phyloP scores from a whole-genome alignment of 2,329 filamentous ascomycete genomes.

The Emergomyces orientalis region DNA sequence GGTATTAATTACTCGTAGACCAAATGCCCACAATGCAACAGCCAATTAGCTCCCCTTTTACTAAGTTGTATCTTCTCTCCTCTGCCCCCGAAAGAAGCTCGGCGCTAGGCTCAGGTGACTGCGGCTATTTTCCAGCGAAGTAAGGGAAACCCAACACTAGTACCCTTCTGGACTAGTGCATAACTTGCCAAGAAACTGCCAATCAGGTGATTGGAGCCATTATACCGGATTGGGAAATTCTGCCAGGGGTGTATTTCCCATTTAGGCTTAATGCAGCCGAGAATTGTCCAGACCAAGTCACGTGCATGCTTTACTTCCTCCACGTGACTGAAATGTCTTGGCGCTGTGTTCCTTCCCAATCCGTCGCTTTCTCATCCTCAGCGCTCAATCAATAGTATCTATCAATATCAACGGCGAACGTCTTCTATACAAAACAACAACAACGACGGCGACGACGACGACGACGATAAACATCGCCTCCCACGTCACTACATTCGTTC shows the following conservation, averaged over 20 bases:
- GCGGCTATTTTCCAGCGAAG: background rate
- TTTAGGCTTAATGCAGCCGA: background rate
- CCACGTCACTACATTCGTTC: background rate
- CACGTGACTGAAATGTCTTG: background rate
- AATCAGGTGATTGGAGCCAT: background rate
- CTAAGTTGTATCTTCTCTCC: no score
- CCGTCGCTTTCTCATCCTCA: no score
- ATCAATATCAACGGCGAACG: background rate
- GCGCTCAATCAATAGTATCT: background rate
- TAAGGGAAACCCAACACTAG: background rate
- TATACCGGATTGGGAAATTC: background rate
- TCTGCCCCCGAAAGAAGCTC: no score
- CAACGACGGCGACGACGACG: no score
- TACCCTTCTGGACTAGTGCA: background rate
- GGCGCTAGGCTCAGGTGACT: background rate
- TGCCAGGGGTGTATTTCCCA: background rate
- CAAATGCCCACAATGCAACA: no score
- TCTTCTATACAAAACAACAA: background rate
- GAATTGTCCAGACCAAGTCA: background rate
- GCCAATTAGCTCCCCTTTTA: no score
- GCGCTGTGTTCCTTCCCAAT: background rate
- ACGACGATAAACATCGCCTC: background rate
- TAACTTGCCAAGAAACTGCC: background rate
- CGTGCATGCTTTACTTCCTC: background rate
- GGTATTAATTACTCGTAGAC: no score